Evolutionary conservation across 768 basidiomycete genomes (phyloP), one percentile per base, ranked within the genome.

Genomic region (Multifurca ochricompacta): DNA sequence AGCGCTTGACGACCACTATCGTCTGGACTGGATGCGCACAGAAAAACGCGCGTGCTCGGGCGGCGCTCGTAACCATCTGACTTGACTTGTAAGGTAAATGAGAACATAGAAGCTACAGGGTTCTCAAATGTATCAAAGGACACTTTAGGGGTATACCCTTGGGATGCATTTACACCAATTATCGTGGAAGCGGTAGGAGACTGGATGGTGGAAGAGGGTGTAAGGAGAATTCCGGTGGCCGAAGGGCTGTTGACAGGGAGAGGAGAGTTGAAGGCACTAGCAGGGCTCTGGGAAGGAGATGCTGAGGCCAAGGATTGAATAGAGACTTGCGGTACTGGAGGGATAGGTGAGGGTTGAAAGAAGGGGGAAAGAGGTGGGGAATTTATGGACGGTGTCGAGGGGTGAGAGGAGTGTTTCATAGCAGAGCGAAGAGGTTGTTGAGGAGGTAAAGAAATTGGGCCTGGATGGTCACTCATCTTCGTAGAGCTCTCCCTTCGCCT

Each of bases 121-220:
- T 90, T 88, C 71, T 90, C 87, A 52, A 92, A 89, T 0, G 89
- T 91, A 66, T 91, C 90, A 65, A 91, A 91, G 2, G 87, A 87
- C 21, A 91, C 90, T 62, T 86, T 85, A 8, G 81, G 77, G 8
- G 80, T 83, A 60, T 69, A 67, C 8, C 68, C 63, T 42, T 67
- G 63, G 44, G 64, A 57, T 35, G 56, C 50, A 60, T 68, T 64
- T 9, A 65, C 60, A n/a, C 65, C 57, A 18, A 64, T 56, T 14
- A 66, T 51, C 27, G 62, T 61, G 31, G 57, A 65, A 10, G 43
- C 62, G 23, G 59, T 51, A 19, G 57, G 53, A 8, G 57, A 58
- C 9, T 51, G 48, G 25, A 5, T 14, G 13, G 8, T 13, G 1
- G 21, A 58, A 16, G 47, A 36, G n/a, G 36, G 52, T 51, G 37